These are phyloP conservation scores for Aspergillus intermedius DNA, from an alignment of 2,329 filamentous ascomycete species.

Conservation along the genomic window DNA sequence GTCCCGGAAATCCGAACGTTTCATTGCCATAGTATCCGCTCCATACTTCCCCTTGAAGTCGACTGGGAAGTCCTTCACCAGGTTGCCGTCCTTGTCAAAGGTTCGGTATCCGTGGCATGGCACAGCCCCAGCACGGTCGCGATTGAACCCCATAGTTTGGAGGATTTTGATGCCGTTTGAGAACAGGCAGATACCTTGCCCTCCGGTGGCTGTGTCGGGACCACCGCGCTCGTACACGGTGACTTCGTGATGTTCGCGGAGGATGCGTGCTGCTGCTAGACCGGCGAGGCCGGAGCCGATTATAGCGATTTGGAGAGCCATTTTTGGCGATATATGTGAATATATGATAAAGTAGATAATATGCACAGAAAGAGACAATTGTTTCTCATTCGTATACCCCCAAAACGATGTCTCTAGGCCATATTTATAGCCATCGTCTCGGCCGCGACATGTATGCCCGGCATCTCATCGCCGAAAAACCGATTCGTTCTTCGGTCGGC, in stretches of 20 bases:
- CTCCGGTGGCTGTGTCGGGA: constrained; percentile 1
- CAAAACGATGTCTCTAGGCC: no score
- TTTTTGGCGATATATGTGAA: no score
- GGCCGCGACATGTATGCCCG: no score
- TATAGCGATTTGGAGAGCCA: no score
- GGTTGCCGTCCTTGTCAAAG: neutral
- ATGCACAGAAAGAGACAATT: no score
- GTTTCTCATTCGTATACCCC: no score
- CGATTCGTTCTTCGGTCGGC: no score
- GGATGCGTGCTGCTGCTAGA: constrained; percentile 1
- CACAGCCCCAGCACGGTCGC: neutral
- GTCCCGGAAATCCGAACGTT: constrained; percentile 2
- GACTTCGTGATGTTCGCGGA: constrained; percentile 1
- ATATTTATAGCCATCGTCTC: no score
- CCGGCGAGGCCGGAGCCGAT: constrained; percentile 2
- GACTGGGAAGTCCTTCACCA: neutral
- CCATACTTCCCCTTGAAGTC: constrained; percentile 1
- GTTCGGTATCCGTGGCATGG: neutral
- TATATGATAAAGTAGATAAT: no score
- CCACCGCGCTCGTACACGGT: constrained; percentile 1
- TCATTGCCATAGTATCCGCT: neutral
- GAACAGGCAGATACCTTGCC: constrained; percentile 2
- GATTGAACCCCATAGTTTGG: constrained; percentile 1
- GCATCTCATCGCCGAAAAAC: no score
- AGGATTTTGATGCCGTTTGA: constrained; percentile 2